Percentiles rank a stretch among this genome's conserved stretches.
Evolutionary conservation across 2,329 filamentous ascomycete genomes (phyloP).

Genomic region (Fusarium sp.): DNA sequence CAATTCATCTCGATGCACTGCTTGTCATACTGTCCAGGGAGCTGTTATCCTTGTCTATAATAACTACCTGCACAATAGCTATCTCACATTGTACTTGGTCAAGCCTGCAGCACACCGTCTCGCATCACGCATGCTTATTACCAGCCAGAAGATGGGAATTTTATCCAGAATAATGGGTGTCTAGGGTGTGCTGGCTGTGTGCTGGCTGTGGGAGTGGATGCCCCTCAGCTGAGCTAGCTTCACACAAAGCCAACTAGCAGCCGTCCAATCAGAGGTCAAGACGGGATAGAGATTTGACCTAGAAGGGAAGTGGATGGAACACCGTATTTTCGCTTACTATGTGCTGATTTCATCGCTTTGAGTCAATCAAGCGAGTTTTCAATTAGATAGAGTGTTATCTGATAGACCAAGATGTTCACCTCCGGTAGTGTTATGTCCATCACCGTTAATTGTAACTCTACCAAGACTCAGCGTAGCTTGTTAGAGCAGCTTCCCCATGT

Average conservation of each 20-base stretch:
- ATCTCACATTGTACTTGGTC: background rate
- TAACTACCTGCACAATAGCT: background rate
- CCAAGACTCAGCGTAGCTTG: no score
- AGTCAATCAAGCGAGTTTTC: constrained; percentile 4
- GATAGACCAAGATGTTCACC: constrained; percentile 5
- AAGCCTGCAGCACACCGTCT: constrained; percentile 16
- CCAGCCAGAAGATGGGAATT: constrained; percentile 14
- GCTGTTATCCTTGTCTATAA: background rate
- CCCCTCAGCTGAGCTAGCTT: constrained; percentile 16
- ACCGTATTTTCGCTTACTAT: constrained; percentile 22
- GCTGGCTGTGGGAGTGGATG: constrained; percentile 15
- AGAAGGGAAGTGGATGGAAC: constrained; percentile 36
- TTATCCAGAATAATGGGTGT: constrained; percentile 29
- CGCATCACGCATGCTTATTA: constrained; percentile 6
- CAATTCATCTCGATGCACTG: constrained; percentile 7
- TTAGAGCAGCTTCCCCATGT: no score
- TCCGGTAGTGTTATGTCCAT: background rate
- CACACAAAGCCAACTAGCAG: constrained; percentile 14
- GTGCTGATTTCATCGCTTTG: constrained; percentile 17
- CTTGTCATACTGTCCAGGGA: background rate
- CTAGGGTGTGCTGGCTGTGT: constrained; percentile 29
- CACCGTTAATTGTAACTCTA: no score
- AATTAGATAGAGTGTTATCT: background rate
- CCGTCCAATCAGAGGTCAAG: constrained; percentile 20
- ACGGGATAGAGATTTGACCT: constrained; percentile 16